phyloP scores from a whole-genome alignment of 129 eudicot species.

The Centaurea solstitialis region DNA sequence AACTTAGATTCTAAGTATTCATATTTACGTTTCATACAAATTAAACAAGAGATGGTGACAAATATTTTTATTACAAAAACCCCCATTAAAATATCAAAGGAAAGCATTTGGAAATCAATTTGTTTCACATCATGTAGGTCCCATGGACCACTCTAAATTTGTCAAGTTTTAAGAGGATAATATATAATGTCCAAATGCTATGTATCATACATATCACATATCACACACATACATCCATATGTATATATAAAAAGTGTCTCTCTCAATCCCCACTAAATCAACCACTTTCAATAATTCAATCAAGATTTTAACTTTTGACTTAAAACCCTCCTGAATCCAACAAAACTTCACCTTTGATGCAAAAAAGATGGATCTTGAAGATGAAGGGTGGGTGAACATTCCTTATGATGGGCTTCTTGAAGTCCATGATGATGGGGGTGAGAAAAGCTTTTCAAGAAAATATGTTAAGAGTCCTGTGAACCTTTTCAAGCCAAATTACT shows the following conservation, averaged over 20 bases:
- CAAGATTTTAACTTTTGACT: not conserved
- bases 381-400: constrained; percentile 75
- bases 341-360: constrained; percentile 4
- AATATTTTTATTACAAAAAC: constrained; percentile 9
- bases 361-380: constrained; percentile 71
- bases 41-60: constrained; percentile 2
- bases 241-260: not conserved
- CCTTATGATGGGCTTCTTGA: constrained; percentile 71
- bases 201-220: constrained; percentile 24
- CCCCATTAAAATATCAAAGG: constrained; percentile 29
- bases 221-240: not conserved
- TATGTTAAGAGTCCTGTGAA: constrained; percentile 24
- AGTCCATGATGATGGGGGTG: constrained; percentile 54
- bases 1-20: constrained; percentile 14
- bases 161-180: constrained; percentile 38
- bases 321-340: constrained; percentile 4
- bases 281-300: constrained; percentile 44
- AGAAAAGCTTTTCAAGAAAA: constrained; percentile 46
- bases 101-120: constrained; percentile 20
- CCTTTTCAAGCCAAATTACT: constrained; percentile 38
- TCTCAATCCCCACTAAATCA: not conserved
- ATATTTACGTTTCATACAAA: constrained; percentile 1
- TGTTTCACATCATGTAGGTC: constrained; percentile 38
- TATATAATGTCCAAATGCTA: constrained; percentile 8
- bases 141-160: constrained; percentile 42